Base-by-base conservation (phyloP, 169 alveolate species). In the Hepatocystis sp. region DNA sequence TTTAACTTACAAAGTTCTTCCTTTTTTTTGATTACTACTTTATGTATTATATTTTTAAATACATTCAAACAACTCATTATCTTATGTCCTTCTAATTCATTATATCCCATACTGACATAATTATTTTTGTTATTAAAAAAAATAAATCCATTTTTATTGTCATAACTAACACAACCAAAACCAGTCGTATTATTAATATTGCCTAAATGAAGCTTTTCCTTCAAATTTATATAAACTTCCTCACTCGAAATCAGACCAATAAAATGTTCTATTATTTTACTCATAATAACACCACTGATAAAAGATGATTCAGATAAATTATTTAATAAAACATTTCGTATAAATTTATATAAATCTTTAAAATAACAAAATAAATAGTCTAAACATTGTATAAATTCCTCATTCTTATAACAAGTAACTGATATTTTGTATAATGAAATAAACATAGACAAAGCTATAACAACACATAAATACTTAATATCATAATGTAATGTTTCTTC, bases 261-360 rank as follows among this genome's bases (percentile, higher is more conserved):
- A n/a, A n/a, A n/a, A n/a, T n/a, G n/a, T n/a, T n/a, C n/a, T n/a
- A n/a, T n/a, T n/a, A n/a, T n/a, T n/a, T n/a, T n/a, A n/a, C n/a
- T n/a, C n/a, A 81, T 61, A 30, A 64, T 63, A 63, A 81, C 63
- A 1, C 89, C 89, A 56, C 89, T 81, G 42, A 81, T 63, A 19
- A 51, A 27, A 5, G 89, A 81, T 0, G 89, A 34, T 7, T 81
- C 89, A 8, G 89, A 81, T 15, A 81, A 28, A 55, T 81, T 61
- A 28, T 21, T 81, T 40, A 52, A 63, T 23, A 81, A 19, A 19
- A 61, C 28, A 13, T 53, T 49, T 42, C 60, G 44, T 4, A 81
- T 47, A 39, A 81, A 81, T 11, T 60, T 36, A 56, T 56, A 81
- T 25, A 66, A 21, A 34, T 81, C 84, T 42, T 61, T 81, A 46